phyloP scores from a whole-genome alignment of 2,329 filamentous ascomycete species.

The Grosmannia clavigera region DNA sequence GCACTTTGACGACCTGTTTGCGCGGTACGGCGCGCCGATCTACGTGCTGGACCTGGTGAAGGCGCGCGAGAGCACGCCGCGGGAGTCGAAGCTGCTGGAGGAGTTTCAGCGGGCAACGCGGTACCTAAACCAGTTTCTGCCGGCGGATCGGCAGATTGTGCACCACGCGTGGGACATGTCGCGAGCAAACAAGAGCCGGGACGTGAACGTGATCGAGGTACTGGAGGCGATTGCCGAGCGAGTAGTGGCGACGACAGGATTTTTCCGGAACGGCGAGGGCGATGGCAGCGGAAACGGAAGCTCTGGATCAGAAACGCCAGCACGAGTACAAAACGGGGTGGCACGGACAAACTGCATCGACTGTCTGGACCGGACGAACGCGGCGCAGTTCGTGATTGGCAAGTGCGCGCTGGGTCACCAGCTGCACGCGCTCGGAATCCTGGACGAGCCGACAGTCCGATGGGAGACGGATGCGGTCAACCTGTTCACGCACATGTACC shows the following conservation, averaged over 20 bases:
- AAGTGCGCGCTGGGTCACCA: conserved; percentile 89
- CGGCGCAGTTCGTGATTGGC: conserved; percentile 93
- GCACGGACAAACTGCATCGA: conserved; percentile 97
- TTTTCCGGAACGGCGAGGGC: conserved; percentile 85
- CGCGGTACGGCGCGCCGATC: conserved; percentile 82
- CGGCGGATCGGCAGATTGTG: conserved; percentile 70
- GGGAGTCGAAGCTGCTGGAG: conserved; percentile 80
- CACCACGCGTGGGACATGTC: conserved; percentile 99
- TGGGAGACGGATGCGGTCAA: conserved; percentile 96
- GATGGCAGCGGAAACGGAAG: conserved; percentile 32
- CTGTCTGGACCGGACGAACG: conserved; percentile 92
- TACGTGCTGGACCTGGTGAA: conserved; percentile 91
- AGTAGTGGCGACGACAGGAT: conserved; percentile 73
- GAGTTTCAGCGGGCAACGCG: conserved; percentile 80
- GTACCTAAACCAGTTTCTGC: conserved; percentile 91
- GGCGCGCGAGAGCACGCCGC: conserved; percentile 70
- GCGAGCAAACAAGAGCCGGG: conserved; percentile 78
- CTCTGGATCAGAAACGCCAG: conserved; percentile 20
- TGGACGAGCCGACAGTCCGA: conserved; percentile 62
- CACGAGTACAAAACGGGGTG: conserved; percentile 77
- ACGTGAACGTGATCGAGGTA: conserved; percentile 87
- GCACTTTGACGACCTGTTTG: conserved; percentile 90
- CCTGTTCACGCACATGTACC: conserved; percentile 95
- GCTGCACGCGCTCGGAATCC: conserved; percentile 79
- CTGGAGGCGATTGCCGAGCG: conserved; percentile 83